Evolutionary conservation across 2,329 filamentous ascomycete species (phyloP), one percentile per base, ranked within the genome.

Genomic region (Clonostachys byssicola): DNA sequence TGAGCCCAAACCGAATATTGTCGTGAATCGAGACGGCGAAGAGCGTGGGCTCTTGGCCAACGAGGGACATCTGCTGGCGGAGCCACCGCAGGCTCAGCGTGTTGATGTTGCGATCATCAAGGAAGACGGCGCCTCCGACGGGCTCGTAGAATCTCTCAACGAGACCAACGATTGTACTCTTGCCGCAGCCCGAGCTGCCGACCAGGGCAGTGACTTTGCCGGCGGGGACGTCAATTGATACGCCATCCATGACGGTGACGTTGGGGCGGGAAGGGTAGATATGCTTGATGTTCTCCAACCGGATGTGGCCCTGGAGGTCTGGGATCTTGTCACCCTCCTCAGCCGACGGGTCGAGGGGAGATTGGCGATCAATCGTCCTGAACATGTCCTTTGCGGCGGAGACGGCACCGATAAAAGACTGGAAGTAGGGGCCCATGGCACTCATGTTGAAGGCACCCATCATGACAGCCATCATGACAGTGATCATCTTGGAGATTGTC

Each of bases 61-160:
- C 94, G 5, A 97, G 75, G 2, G 92, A 85, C 58, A 99, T 91
- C 56, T 97, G 90, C 61, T 92, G 89, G 48, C 94, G 86, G 51
- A 97, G 72, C 92, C 92, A 97, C 44, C 83, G 82, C 35, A 97
- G 77, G 60, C 97, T 97, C 44, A 97, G 73, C 1, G 76, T 86
- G 57, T 81, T 81, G 48, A 96, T 84, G 61, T 95, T 86, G 54
- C 86, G 83, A 9, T 88, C 92, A 61, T 97, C 94, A 12, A 99
- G 73, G 49, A 85, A 77, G 1, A 97, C 83, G 17, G 79, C 70
- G 17, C 94, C 94, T 33, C 80, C 80, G 34, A 96, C 88, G 0
- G 92, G 92, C 48, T 92, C 83, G 63, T 99, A 99, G 65, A 97
- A 97, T 16, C 94, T 83, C 68, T 97, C 92, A 2, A 97, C 84